These are phyloP conservation scores for Malus hybrid DNA, from an alignment of 331 rosid genomes.

Conservation along the genomic window DNA sequence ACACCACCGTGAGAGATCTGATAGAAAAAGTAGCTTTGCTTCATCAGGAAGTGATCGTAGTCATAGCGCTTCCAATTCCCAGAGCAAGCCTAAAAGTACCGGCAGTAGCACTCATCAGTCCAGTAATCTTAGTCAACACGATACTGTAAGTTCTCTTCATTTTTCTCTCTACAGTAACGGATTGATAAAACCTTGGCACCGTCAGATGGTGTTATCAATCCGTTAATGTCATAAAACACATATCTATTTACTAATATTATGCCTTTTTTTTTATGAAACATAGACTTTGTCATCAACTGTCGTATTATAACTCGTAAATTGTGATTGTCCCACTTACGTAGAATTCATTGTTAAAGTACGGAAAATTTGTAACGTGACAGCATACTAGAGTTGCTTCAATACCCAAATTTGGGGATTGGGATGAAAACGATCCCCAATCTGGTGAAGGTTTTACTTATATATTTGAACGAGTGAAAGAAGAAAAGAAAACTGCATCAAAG, in stretches of 20 bases:
- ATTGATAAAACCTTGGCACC: too few relatives aligned
- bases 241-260: too few relatives aligned
- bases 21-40: conserved; percentile 9
- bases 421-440: conserved; percentile 44
- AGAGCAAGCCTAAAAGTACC: not conserved
- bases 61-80: not conserved
- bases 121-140: not conserved
- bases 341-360: not conserved
- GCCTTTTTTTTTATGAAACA: too few relatives aligned
- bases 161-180: not conserved
- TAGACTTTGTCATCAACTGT: too few relatives aligned
- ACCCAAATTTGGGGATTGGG: conserved; percentile 73
- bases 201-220: too few relatives aligned
- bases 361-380: conserved; percentile 5
- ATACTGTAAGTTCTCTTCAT: not conserved
- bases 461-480: conserved; percentile 39
- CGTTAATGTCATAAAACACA: too few relatives aligned
- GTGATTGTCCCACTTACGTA: not conserved
- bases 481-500: conserved; percentile 20
- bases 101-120: not conserved
- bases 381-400: conserved; percentile 24
- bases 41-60: conserved; percentile 1
- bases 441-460: conserved; percentile 54
- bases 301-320: not conserved
- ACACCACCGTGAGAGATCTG: not conserved